These are phyloP conservation scores for Penicillium aurantiogriseum DNA, from an alignment of 2,329 filamentous ascomycete species.

Conservation along the genomic window DNA sequence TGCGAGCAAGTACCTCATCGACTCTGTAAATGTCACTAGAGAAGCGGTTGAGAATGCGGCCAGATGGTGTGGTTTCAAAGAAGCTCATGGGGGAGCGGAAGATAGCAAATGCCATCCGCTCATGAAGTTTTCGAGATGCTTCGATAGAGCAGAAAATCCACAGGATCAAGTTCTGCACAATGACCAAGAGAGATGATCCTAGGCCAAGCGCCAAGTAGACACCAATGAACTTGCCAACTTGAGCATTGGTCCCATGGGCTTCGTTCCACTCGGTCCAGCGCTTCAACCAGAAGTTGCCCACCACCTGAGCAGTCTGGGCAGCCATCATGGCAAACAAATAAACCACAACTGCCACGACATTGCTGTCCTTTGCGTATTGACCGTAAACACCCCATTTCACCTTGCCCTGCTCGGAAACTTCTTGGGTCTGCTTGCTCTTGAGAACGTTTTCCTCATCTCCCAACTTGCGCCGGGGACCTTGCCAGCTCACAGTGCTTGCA, in stretches of 20 bases:
- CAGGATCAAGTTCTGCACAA: constrained; percentile 87
- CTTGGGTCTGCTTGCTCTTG: constrained; percentile 82
- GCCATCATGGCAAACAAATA: constrained; percentile 76
- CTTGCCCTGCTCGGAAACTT: constrained; percentile 89
- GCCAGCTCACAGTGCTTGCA: constrained; percentile 88
- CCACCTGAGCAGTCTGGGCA: constrained; percentile 79
- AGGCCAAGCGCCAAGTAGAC: constrained; percentile 95
- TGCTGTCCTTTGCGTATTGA: constrained; percentile 94
- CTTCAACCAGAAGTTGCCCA: constrained; percentile 89
- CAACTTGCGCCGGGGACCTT: constrained; percentile 77
- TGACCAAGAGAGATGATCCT: constrained; percentile 78
- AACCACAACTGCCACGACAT: constrained; percentile 75
- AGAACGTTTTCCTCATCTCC: constrained; percentile 71
- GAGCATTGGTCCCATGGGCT: constrained; percentile 62
- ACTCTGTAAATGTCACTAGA: constrained; percentile 70
- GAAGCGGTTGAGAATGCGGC: constrained; percentile 95
- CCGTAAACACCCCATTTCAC: constrained; percentile 95
- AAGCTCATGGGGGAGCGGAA: constrained; percentile 98
- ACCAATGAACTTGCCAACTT: constrained; percentile 87
- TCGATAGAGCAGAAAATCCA: constrained; percentile 99
- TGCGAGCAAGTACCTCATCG: constrained; percentile 90
- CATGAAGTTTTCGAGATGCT: constrained; percentile 93
- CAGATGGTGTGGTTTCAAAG: constrained; percentile 94
- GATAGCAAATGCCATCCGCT: constrained; percentile 94
- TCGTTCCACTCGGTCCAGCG: constrained; percentile 83